Percentiles rank a stretch among this genome's conserved stretches.
phyloP scores from a whole-genome alignment of 768 basidiomycete genomes.

The Hirschioporus abietinus region DNA sequence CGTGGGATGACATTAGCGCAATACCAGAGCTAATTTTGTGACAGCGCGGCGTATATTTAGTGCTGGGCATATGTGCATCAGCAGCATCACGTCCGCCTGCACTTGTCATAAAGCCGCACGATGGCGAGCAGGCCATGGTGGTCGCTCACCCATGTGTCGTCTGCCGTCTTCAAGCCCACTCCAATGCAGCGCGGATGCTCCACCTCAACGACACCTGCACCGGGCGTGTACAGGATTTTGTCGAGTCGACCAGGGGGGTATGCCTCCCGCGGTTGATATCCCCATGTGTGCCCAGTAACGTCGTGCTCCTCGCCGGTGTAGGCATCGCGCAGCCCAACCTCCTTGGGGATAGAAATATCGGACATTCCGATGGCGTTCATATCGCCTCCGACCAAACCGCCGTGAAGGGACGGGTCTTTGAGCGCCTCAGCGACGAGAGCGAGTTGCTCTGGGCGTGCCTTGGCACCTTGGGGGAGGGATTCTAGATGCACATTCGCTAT shows the following conservation, averaged over 20 bases:
- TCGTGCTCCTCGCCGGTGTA: constrained; percentile 45
- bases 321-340: constrained; percentile 52
- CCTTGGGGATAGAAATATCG: constrained; percentile 38
- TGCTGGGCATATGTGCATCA: not conserved
- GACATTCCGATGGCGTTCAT: constrained; percentile 58
- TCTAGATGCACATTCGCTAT: constrained; percentile 75
- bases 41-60: constrained; percentile 1
- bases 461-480: constrained; percentile 43
- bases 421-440: constrained; percentile 45
- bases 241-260: constrained; percentile 56
- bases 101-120: constrained; percentile 17
- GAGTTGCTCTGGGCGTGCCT: constrained; percentile 42
- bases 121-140: constrained; percentile 55
- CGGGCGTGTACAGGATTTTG: constrained; percentile 55
- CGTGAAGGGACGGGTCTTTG: constrained; percentile 39
- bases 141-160: constrained; percentile 54
- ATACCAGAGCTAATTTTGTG: not conserved
- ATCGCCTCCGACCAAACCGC: constrained; percentile 64
- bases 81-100: not conserved
- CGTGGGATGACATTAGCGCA: not conserved
- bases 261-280: constrained; percentile 46
- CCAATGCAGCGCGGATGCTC: constrained; percentile 54
- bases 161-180: constrained; percentile 39
- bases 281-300: constrained; percentile 59
- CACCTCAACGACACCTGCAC: constrained; percentile 41